These are phyloP conservation scores for Silene coronaria DNA, from an alignment of 179 eudicot species.

Conservation along the genomic window DNA sequence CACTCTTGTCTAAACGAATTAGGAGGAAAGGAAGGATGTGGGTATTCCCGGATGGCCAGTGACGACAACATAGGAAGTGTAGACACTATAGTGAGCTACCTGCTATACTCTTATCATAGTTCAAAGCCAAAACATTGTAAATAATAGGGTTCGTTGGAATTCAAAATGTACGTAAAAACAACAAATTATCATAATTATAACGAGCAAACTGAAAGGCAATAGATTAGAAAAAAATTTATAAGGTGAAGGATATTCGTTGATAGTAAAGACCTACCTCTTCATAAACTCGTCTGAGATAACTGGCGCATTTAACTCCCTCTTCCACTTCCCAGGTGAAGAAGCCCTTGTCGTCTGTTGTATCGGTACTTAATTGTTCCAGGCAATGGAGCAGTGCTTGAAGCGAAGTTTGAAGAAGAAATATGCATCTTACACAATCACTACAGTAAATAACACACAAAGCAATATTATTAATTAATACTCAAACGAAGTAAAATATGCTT, in stretches of 20 bases:
- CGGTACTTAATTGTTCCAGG: slow-evolving; percentile 52
- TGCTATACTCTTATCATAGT: too few relatives aligned
- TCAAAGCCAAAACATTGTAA: too few relatives aligned
- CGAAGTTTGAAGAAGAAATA: slow-evolving; percentile 69
- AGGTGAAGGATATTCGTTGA: background rate
- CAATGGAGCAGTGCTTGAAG: slow-evolving; percentile 67
- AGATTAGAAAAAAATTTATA: background rate
- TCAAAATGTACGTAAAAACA: too few relatives aligned
- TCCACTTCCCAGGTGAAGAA: slow-evolving; percentile 53
- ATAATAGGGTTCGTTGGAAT: too few relatives aligned
- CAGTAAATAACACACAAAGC: slow-evolving; percentile 5
- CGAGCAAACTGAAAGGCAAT: background rate
- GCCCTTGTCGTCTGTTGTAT: slow-evolving; percentile 31
- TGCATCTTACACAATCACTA: slow-evolving; percentile 53
- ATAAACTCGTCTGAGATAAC: slow-evolving; percentile 74
- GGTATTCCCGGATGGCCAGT: too few relatives aligned
- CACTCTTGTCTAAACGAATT: too few relatives aligned
- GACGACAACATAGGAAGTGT: too few relatives aligned
- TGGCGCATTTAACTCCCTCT: slow-evolving; percentile 76
- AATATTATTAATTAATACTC: background rate
- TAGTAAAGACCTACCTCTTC: slow-evolving; percentile 60
- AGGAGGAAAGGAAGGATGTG: too few relatives aligned
- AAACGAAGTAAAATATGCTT: background rate
- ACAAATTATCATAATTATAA: too few relatives aligned
- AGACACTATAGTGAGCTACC: too few relatives aligned